A percentile compares a stretch with the other conserved stretches of the same genome.
phyloP scores from a whole-genome alignment of 83 land plant genomes.

The Diphasiastrum complanatum region DNA sequence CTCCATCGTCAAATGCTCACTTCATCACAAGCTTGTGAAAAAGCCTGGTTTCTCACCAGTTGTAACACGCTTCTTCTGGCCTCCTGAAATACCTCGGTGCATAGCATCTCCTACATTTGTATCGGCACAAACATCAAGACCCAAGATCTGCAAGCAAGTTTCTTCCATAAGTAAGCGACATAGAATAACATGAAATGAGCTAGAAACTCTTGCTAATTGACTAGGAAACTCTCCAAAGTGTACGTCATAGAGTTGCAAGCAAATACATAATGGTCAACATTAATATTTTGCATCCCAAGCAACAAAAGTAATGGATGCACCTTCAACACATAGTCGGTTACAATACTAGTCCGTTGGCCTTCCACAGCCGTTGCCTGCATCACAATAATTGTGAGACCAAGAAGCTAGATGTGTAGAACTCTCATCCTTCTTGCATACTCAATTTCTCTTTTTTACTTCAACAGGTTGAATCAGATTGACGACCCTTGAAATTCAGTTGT shows the following conservation, averaged over 20 bases:
- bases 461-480: too few relatives aligned
- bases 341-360: constrained; percentile 25
- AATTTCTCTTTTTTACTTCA: neutral
- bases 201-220: too few relatives aligned
- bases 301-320: neutral
- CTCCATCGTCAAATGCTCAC: too few relatives aligned
- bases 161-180: too few relatives aligned
- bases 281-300: neutral
- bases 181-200: too few relatives aligned
- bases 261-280: too few relatives aligned
- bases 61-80: constrained; percentile 21
- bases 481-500: too few relatives aligned
- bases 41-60: constrained; percentile 13
- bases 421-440: neutral
- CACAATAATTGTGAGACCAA: neutral
- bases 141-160: neutral
- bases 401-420: too few relatives aligned
- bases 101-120: constrained; percentile 21
- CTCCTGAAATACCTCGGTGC: constrained; percentile 23
- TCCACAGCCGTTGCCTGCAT: constrained; percentile 22
- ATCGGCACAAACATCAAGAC: constrained; percentile 17
- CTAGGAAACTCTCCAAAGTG: too few relatives aligned
- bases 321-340: constrained; percentile 29
- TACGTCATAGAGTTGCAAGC: too few relatives aligned
- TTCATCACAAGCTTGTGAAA: too few relatives aligned